A percentile compares a stretch with the other conserved stretches of the same genome.
phyloP scores from a whole-genome alignment of 148 eudicot species.

The Agrostemma githago region DNA sequence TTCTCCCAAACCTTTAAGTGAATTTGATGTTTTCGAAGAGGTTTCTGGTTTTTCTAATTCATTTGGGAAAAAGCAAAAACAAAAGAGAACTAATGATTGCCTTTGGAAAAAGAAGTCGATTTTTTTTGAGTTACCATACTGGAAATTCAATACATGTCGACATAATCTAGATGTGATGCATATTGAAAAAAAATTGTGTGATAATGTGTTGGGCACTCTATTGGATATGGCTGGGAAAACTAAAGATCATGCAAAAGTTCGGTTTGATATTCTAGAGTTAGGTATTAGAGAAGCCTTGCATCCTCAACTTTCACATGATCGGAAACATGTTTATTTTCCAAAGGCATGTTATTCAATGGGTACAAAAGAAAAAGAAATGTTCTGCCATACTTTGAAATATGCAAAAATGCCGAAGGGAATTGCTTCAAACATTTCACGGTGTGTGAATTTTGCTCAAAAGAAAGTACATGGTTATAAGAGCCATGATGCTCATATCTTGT shows the following conservation, averaged over 20 bases:
- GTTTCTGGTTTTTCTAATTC: background rate
- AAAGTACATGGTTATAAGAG: too few species aligned
- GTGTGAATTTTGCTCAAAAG: too few species aligned
- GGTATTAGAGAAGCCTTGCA: background rate
- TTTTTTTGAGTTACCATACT: constrained; percentile 9
- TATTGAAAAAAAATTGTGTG: constrained; percentile 10
- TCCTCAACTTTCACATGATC: background rate
- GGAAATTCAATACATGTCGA: background rate
- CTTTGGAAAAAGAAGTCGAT: background rate
- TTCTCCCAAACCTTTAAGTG: background rate
- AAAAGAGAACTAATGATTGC: background rate
- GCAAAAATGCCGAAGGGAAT: constrained; percentile 10
- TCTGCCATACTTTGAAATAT: background rate
- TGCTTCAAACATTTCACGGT: background rate
- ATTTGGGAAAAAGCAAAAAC: background rate
- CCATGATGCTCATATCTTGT: background rate
- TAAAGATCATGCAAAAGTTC: constrained; percentile 16
- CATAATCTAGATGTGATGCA: background rate
- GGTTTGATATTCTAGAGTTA: constrained; percentile 6
- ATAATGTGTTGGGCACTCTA: constrained; percentile 7
- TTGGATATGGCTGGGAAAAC: constrained; percentile 1
- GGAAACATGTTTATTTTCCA: background rate
- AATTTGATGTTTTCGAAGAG: background rate
- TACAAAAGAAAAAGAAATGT: background rate
- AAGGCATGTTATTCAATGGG: constrained; percentile 9